phyloP scores from a whole-genome alignment of 495 filamentous ascomycete species.

The Margaritispora aquatica region DNA sequence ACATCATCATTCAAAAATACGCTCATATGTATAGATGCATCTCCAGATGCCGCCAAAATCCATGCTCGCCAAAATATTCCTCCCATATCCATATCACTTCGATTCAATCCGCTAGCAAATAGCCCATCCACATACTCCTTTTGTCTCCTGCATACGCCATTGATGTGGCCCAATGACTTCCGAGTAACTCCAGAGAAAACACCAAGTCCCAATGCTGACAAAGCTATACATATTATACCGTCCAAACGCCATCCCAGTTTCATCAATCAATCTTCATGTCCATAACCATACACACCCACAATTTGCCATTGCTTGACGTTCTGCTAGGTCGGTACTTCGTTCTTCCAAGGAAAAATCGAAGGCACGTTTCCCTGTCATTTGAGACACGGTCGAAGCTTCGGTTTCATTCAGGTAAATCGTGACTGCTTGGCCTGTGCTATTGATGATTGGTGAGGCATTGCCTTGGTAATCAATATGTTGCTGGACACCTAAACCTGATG shows the following conservation, averaged over 20 bases:
- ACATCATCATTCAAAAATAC: background rate
- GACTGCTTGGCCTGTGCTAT: constrained; percentile 35
- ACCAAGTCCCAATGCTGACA: background rate
- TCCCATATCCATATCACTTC: background rate
- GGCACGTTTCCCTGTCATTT: background rate
- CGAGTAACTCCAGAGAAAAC: background rate
- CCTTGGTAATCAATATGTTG: constrained; percentile 55
- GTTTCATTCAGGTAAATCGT: constrained; percentile 56
- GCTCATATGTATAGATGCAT: background rate
- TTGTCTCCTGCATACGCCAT: background rate
- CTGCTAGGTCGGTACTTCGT: background rate
- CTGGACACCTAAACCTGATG: constrained; percentile 40
- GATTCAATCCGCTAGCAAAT: background rate
- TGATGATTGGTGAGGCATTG: constrained; percentile 32
- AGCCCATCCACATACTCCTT: background rate
- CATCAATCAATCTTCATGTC: background rate
- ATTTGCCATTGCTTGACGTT: background rate
- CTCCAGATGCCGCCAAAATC: background rate
- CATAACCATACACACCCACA: constrained; percentile 14
- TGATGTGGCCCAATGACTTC: too few relatives aligned
- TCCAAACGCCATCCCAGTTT: background rate
- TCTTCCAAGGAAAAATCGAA: background rate
- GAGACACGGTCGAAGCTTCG: constrained; percentile 29
- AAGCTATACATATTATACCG: background rate
- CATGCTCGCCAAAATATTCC: background rate